These are phyloP conservation scores for Irpex sp. DNA, from an alignment of 1,284 basidiomycete species.

Conservation along the genomic window DNA sequence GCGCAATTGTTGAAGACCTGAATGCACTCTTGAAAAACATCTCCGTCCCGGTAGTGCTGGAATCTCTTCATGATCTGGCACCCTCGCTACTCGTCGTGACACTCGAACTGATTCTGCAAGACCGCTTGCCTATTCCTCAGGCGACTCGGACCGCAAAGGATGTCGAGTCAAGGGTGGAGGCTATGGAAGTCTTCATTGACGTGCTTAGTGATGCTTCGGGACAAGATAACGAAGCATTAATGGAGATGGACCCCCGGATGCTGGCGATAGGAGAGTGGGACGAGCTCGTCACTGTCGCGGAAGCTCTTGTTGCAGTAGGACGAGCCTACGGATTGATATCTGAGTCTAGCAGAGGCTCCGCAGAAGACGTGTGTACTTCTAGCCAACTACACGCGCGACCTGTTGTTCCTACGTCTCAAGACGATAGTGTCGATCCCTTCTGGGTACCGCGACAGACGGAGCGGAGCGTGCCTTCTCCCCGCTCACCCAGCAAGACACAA, in stretches of 20 bases:
- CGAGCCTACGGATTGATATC: constrained; percentile 38
- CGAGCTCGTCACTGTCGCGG: constrained; percentile 59
- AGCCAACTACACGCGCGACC: background rate
- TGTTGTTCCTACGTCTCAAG: background rate
- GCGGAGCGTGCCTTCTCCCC: background rate
- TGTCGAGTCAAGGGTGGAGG: constrained; percentile 39
- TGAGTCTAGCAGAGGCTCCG: constrained; percentile 11
- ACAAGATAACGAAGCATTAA: constrained; percentile 51
- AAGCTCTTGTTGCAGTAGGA: constrained; percentile 64
- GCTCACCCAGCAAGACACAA: background rate
- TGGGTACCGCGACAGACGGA: background rate
- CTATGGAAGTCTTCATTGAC: constrained; percentile 77
- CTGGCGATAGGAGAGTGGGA: constrained; percentile 60
- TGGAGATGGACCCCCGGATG: constrained; percentile 57
- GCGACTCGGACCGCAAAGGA: constrained; percentile 38
- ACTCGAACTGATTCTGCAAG: constrained; percentile 53
- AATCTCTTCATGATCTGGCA: constrained; percentile 64
- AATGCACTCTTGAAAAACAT: constrained; percentile 50
- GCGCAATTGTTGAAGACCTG: constrained; percentile 26
- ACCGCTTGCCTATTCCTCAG: constrained; percentile 42
- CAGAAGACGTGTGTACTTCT: background rate
- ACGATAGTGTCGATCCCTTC: background rate
- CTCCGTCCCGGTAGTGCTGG: constrained; percentile 47
- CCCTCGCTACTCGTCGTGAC: constrained; percentile 65
- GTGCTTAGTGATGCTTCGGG: constrained; percentile 35